Evolutionary conservation across 2,329 filamentous ascomycete species (phyloP).

Genomic region (Penicillium glabrum): DNA sequence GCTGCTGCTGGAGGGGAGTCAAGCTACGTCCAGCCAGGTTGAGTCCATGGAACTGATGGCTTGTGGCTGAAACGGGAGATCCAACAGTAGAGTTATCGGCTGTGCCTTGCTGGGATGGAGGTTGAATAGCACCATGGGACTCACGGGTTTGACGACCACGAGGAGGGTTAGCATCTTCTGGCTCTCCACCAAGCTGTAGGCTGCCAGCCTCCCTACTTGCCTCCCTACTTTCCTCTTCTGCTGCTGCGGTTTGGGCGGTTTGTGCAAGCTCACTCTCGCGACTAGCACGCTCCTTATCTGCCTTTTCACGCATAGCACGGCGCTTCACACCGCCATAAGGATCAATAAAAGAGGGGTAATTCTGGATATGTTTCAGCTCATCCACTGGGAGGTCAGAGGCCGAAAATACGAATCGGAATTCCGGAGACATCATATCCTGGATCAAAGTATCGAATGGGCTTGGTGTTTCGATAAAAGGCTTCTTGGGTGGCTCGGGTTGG

Average conservation of each 20-base stretch:
- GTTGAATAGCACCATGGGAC: slow-evolving; percentile 67
- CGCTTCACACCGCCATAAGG: slow-evolving; percentile 78
- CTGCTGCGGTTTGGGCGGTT: slow-evolving; percentile 49
- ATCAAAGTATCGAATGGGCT: slow-evolving; percentile 41
- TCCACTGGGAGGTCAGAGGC: slow-evolving; percentile 46
- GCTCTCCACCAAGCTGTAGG: slow-evolving; percentile 86
- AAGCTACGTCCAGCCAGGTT: slow-evolving; percentile 70
- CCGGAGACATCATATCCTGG: slow-evolving; percentile 47
- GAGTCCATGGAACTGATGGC: slow-evolving; percentile 52
- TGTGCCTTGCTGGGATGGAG: slow-evolving; percentile 69
- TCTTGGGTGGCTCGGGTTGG: slow-evolving; percentile 20
- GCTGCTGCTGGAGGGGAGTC: slow-evolving; percentile 77
- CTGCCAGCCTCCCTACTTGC: slow-evolving; percentile 81
- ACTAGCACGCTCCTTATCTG: slow-evolving; percentile 59
- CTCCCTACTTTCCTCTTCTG: slow-evolving; percentile 73
- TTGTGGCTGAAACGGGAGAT: slow-evolving; percentile 40
- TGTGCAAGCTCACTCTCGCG: slow-evolving; percentile 56
- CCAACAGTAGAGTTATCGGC: slow-evolving; percentile 43
- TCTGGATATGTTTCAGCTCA: slow-evolving; percentile 53
- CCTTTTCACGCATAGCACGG: slow-evolving; percentile 70
- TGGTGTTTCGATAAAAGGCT: slow-evolving; percentile 13
- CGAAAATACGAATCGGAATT: slow-evolving; percentile 58
- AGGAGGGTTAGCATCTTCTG: slow-evolving; percentile 69
- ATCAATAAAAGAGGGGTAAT: slow-evolving; percentile 79
- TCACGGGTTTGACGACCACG: slow-evolving; percentile 53